phyloP scores from a whole-genome alignment of 805 yeast species.

The Barnettozyma populi region DNA sequence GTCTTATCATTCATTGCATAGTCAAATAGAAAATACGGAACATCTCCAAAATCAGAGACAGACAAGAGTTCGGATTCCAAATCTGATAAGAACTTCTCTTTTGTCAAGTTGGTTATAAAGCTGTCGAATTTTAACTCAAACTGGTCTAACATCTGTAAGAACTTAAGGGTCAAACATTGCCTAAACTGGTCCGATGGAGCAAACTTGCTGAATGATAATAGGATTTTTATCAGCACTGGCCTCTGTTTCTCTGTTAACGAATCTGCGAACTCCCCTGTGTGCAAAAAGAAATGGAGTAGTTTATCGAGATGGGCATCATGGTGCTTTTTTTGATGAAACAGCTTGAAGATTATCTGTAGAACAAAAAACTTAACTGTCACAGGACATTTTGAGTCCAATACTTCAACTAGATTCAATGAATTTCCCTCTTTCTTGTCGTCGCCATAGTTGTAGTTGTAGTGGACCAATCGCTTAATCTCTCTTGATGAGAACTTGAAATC shows the following conservation, averaged over 20 bases:
- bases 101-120: conserved; percentile 16
- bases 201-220: conserved; percentile 16
- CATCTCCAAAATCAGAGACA: not conserved
- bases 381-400: not conserved
- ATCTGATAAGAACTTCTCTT: conserved; percentile 6
- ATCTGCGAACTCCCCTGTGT: not conserved
- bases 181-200: conserved; percentile 17
- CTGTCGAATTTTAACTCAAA: conserved; percentile 16
- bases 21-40: conserved; percentile 15
- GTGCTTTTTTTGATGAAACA: conserved; percentile 16
- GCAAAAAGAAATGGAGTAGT: conserved; percentile 10
- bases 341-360: conserved; percentile 19
- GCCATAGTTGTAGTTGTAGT: conserved; percentile 4
- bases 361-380: conserved; percentile 16
- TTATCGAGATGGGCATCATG: conserved; percentile 1
- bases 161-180: conserved; percentile 20
- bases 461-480: conserved; percentile 7
- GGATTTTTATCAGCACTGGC: conserved; percentile 12
- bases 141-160: conserved; percentile 12
- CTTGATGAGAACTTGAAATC: conserved; percentile 4
- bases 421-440: not conserved
- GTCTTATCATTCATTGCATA: conserved; percentile 11
- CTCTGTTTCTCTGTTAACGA: conserved; percentile 12
- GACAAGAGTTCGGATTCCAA: conserved; percentile 6
- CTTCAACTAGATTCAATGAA: not conserved